phyloP scores from a whole-genome alignment of 306 rosid species.

The Pyrus pyrifolia region DNA sequence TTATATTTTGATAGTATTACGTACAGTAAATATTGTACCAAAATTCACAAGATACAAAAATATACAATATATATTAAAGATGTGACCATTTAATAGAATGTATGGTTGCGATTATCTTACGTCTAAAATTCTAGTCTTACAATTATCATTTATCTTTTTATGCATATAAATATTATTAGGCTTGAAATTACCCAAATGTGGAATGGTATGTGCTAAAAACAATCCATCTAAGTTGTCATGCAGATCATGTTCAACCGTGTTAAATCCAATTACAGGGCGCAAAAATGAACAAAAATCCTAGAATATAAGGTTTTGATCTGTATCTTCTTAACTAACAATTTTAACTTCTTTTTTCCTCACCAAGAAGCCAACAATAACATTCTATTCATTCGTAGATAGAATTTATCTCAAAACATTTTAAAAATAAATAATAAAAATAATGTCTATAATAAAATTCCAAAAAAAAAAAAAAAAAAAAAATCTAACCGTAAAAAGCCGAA shows the following conservation, averaged over 20 bases:
- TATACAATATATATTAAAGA: no score
- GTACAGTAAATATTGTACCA: no score
- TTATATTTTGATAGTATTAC: no score
- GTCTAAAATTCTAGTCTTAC: not conserved
- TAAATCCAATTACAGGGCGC: not conserved
- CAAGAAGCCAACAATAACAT: no score
- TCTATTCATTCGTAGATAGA: not conserved
- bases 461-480: not conserved
- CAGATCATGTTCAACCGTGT: not conserved
- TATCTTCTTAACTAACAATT: not conserved
- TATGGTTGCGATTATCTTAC: not conserved
- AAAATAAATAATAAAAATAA: not conserved
- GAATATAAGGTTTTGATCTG: not conserved
- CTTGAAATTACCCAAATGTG: not conserved
- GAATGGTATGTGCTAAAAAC: not conserved
- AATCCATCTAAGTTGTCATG: not conserved
- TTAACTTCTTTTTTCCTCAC: no score
- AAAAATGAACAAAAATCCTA: not conserved
- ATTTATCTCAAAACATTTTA: not conserved
- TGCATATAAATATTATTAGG: not conserved
- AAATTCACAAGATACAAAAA: not conserved
- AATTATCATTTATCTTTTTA: not conserved
- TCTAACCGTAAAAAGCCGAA: slow-evolving; percentile 24
- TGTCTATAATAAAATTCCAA: not conserved
- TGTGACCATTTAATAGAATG: no score